Conservation (phyloP, 2,329 filamentous ascomycete genomes). For the Alternaria sp. region DNA sequence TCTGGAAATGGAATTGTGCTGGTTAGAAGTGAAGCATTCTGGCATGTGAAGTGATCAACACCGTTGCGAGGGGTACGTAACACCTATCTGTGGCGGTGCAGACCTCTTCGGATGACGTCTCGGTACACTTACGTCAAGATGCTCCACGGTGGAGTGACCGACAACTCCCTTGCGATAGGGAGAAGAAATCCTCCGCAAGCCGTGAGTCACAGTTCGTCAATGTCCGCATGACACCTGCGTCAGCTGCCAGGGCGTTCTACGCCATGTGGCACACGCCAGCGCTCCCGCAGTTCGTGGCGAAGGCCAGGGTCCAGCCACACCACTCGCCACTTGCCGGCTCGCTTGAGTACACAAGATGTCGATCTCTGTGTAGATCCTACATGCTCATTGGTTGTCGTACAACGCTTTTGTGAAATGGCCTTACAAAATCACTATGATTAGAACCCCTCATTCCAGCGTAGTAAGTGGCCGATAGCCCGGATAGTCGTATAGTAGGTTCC, state of each 20-base stretch:
- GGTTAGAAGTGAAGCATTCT: slow-evolving; percentile 4
- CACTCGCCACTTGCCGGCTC: slow-evolving; percentile 15
- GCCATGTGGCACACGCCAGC: slow-evolving; percentile 13
- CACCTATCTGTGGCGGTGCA: slow-evolving; percentile 14
- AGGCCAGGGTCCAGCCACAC: slow-evolving; percentile 15
- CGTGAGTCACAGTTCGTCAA: slow-evolving; percentile 11
- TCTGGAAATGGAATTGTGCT: not conserved
- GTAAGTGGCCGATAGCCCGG: not conserved
- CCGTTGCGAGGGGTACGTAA: slow-evolving; percentile 8
- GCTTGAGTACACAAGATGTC: slow-evolving; percentile 15
- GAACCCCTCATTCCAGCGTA: slow-evolving; percentile 4
- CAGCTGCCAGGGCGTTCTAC: slow-evolving; percentile 7
- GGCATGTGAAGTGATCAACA: slow-evolving; percentile 10
- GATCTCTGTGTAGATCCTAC: slow-evolving; percentile 11
- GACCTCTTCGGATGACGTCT: not conserved
- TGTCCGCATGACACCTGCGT: slow-evolving; percentile 5
- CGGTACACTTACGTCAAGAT: slow-evolving; percentile 11
- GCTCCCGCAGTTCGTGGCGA: slow-evolving; percentile 21
- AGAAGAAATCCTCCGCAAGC: not conserved
- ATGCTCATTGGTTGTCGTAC: slow-evolving; percentile 12
- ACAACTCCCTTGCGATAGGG: not conserved
- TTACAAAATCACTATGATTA: slow-evolving; percentile 8
- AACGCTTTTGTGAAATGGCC: slow-evolving; percentile 2
- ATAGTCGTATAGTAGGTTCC: not conserved
- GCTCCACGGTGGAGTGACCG: not conserved